These are phyloP conservation scores for Xylaria curta DNA, from an alignment of 495 filamentous ascomycete species.

Conservation along the genomic window DNA sequence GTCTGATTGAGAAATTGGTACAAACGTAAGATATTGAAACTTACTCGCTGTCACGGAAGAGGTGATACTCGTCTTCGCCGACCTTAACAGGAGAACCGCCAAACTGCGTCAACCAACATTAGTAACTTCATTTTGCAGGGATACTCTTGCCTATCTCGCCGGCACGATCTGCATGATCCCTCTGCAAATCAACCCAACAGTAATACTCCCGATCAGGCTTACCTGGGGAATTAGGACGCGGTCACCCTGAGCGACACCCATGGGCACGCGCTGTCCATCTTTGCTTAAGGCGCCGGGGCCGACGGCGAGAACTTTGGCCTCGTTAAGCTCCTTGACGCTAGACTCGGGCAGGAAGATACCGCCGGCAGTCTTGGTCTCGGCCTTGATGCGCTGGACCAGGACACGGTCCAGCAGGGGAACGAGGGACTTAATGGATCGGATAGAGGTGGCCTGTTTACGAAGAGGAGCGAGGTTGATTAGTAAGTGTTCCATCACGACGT, in stretches of 20 bases:
- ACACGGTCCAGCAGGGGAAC: conserved; percentile 97
- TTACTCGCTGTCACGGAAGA: conserved; percentile 98
- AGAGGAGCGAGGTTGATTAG: conserved; percentile 11
- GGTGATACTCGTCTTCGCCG: conserved; percentile 92
- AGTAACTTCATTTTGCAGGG: conserved; percentile 32
- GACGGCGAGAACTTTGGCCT: conserved; percentile 93
- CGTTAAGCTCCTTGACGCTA: conserved; percentile 96
- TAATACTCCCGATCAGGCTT: conserved; percentile 38
- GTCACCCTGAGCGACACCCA: conserved; percentile 83
- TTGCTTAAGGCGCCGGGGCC: conserved; percentile 86
- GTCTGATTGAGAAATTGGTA: background rate
- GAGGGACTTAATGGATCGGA: conserved; percentile 96
- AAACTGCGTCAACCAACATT: conserved; percentile 64
- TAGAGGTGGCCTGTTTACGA: conserved; percentile 62
- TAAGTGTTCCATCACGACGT: background rate
- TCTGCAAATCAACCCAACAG: background rate
- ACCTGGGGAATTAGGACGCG: conserved; percentile 97
- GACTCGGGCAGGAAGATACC: conserved; percentile 98
- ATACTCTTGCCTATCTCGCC: background rate
- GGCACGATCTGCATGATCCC: conserved; percentile 4
- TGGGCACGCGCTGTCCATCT: conserved; percentile 83
- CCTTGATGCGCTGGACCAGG: conserved; percentile 96
- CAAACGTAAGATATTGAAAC: conserved; percentile 40
- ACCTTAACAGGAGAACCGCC: conserved; percentile 96
- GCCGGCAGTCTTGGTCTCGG: conserved; percentile 91